A percentile compares a stretch with the other conserved stretches of the same genome.
These are phyloP conservation scores for Cytospora piceae DNA, from an alignment of 2,329 filamentous ascomycete genomes.

Conservation along the genomic window DNA sequence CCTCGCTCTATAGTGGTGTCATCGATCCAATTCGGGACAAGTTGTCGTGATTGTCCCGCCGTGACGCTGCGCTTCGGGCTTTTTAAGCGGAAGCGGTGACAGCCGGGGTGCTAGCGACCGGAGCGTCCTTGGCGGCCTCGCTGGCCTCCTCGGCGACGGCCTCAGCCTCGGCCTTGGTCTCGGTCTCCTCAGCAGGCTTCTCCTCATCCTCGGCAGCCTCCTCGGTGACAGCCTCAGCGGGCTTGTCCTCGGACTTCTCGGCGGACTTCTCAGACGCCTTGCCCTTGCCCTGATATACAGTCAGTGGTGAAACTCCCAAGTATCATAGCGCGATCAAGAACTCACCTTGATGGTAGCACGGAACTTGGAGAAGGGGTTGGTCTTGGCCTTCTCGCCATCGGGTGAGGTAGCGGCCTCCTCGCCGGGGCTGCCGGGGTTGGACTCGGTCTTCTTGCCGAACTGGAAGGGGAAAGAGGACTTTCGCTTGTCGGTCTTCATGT, in stretches of 20 bases:
- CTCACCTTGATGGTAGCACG: constrained; percentile 56
- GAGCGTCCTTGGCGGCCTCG: constrained; percentile 40
- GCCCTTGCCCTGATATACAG: constrained; percentile 37
- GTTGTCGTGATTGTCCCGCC: constrained; percentile 33
- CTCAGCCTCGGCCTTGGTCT: constrained; percentile 40
- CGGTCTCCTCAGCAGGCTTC: constrained; percentile 38
- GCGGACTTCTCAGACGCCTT: constrained; percentile 45
- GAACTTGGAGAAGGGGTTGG: constrained; percentile 63
- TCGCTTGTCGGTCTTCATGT: constrained; percentile 76
- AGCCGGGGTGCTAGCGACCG: constrained; percentile 48
- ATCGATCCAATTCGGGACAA: constrained; percentile 29
- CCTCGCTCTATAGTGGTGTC: constrained; percentile 36
- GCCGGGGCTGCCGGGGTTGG: constrained; percentile 49
- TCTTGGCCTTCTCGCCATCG: constrained; percentile 58
- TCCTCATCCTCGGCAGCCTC: constrained; percentile 33
- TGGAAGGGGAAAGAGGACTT: constrained; percentile 77
- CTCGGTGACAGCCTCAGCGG: constrained; percentile 39
- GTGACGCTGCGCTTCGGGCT: constrained; percentile 31
- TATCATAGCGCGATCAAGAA: neutral
- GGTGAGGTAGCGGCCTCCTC: constrained; percentile 49
- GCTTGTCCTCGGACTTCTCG: constrained; percentile 49
- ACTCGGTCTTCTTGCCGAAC: constrained; percentile 73
- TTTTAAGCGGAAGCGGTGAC: constrained; percentile 58
- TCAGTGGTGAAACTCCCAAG: constrained; percentile 14
- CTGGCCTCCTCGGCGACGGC: constrained; percentile 40